These are phyloP conservation scores for Daldinia decipiens DNA, from an alignment of 495 filamentous ascomycete genomes.

Conservation along the genomic window DNA sequence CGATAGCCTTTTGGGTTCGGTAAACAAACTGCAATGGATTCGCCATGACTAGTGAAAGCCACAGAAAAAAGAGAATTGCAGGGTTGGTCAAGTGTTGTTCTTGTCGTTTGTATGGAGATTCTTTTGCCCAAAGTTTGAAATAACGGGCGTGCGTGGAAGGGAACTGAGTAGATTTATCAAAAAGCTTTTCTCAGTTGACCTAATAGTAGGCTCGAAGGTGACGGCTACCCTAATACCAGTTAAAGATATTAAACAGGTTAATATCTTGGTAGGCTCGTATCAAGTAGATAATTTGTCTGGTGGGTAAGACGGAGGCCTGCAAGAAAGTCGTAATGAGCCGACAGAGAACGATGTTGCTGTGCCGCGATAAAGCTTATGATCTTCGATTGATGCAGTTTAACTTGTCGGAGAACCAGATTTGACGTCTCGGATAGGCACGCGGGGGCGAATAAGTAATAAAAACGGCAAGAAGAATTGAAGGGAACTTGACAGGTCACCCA, in stretches of 20 bases:
- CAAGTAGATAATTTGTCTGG: slow-evolving; percentile 8
- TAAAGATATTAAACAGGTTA: slow-evolving; percentile 24
- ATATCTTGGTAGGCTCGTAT: slow-evolving; percentile 23
- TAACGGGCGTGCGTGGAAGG: slow-evolving; percentile 8
- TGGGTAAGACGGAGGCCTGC: slow-evolving; percentile 2
- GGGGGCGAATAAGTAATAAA: slow-evolving; percentile 39
- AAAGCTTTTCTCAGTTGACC: slow-evolving; percentile 33
- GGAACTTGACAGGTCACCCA: slow-evolving; percentile 52
- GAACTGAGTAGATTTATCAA: slow-evolving; percentile 39
- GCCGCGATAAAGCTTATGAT: slow-evolving; percentile 25
- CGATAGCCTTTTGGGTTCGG: slow-evolving; percentile 95
- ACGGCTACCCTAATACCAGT: slow-evolving; percentile 8
- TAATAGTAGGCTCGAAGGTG: neutral
- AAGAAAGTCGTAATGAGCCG: slow-evolving; percentile 14
- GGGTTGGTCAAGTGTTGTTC: slow-evolving; percentile 35
- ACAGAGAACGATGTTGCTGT: slow-evolving; percentile 19
- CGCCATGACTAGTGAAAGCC: slow-evolving; percentile 90
- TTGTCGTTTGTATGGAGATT: slow-evolving; percentile 42
- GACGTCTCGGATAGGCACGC: slow-evolving; percentile 20
- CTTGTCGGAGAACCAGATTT: slow-evolving; percentile 19
- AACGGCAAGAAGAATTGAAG: slow-evolving; percentile 53
- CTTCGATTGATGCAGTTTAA: slow-evolving; percentile 15
- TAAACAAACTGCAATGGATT: slow-evolving; percentile 90
- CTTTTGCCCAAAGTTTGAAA: slow-evolving; percentile 31
- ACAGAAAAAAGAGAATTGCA: slow-evolving; percentile 60